Base-by-base conservation (phyloP, 768 basidiomycete species). In the Tephrocybe rancida region DNA sequence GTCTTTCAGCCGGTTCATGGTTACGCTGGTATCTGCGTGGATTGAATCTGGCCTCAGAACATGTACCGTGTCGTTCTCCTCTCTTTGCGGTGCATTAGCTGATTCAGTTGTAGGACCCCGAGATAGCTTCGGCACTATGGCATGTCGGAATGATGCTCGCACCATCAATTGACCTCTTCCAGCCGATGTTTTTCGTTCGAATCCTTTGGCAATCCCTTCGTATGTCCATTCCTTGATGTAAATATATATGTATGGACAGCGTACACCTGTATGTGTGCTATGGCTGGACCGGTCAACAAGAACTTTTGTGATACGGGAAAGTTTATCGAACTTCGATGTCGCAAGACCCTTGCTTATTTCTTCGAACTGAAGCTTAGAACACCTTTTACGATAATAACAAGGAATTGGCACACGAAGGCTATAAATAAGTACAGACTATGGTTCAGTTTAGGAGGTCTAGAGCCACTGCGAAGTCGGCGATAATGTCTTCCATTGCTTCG, bases 91-190 rank as follows among this genome's bases (percentile, higher is more conserved):
- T 18, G 11, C 8, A 11, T 18, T 38, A 11, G 10, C 48, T 38
- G 6, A 39, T 41, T 14, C 19, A 19, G n/a, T 37, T 5, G 8
- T 7, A 49, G 48, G 37, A 49, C 14, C n/a, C 26, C 11, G 48
- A 49, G 18, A 49, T 49, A 39, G 21, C 48, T 9, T 49, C 48
- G 13, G 48, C 38, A 9, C 8, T 49, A 11, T 49, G 48, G 48
- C 48, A 49, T 39, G 48, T 49, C 29, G 48, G 48, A 5, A 49
- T 49, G 48, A 49, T 49, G 48, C 48, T 49, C 10, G 48, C 48
- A 14, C 48, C 48, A 7, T 41, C 48, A 6, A 49, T 49, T 27
- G 48, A 49, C 18, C 25, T 49, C 18, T 49, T 49, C 38, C 35
- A 49, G 5, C 48, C 48, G 5, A 49, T 29, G 27, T 49, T 49